A percentile compares a stretch with the other conserved stretches of the same genome.
phyloP scores from a whole-genome alignment of 441 rosid species.

The Manihot esculenta region DNA sequence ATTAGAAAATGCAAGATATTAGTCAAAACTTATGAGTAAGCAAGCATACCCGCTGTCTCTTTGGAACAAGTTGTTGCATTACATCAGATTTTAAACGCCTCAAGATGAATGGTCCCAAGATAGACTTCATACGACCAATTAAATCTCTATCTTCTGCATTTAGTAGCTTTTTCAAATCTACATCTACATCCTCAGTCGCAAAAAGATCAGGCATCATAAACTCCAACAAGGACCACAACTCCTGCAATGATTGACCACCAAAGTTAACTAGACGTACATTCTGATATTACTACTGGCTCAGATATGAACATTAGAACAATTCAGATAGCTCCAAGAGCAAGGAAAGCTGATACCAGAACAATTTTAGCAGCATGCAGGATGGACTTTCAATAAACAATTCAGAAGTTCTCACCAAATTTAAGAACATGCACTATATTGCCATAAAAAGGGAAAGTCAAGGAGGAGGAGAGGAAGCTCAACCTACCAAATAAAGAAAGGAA shows the following conservation, averaged over 20 bases:
- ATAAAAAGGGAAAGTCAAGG: too few species aligned
- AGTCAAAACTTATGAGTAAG: not conserved
- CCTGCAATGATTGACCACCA: slow-evolving; percentile 45
- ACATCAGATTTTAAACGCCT: slow-evolving; percentile 96
- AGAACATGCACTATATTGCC: too few species aligned
- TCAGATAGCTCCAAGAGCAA: not conserved
- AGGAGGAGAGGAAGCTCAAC: too few species aligned
- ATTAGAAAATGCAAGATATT: slow-evolving; percentile 12
- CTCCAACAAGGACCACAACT: slow-evolving; percentile 93
- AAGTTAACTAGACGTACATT: slow-evolving; percentile 23
- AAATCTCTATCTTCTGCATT: slow-evolving; percentile 81
- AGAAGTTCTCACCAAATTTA: too few species aligned
- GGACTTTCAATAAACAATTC: not conserved
- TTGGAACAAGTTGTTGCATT: slow-evolving; percentile 96
- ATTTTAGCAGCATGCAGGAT: not conserved
- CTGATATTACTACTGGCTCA: not conserved
- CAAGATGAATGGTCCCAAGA: slow-evolving; percentile 92
- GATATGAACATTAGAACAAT: not conserved
- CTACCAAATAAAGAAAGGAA: too few species aligned
- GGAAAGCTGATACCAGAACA: not conserved
- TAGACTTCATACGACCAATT: slow-evolving; percentile 90
- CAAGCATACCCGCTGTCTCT: slow-evolving; percentile 69
- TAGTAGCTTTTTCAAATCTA: slow-evolving; percentile 82
- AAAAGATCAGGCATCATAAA: slow-evolving; percentile 97
- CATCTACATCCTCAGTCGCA: slow-evolving; percentile 85